Conservation (phyloP, 2,329 filamentous ascomycete genomes). For the Calonectria leucothoes region DNA sequence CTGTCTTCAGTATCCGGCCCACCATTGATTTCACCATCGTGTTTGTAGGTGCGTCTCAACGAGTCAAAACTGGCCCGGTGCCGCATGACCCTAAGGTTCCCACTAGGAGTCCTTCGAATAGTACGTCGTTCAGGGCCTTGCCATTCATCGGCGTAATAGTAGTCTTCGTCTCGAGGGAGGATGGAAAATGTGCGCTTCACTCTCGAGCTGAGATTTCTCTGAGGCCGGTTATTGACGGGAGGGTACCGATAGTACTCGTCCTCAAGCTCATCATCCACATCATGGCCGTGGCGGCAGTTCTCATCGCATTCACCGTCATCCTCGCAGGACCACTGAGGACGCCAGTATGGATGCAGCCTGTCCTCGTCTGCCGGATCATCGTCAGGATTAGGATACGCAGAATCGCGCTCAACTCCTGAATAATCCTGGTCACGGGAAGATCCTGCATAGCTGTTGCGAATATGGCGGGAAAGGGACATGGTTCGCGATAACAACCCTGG, state of each 20-base stretch:
- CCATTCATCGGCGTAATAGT: slow-evolving; percentile 45
- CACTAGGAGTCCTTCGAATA: slow-evolving; percentile 69
- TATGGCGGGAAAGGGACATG: slow-evolving; percentile 63
- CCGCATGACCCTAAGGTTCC: slow-evolving; percentile 69
- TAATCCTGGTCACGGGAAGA: slow-evolving; percentile 41
- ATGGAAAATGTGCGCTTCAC: slow-evolving; percentile 72
- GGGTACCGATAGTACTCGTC: slow-evolving; percentile 58
- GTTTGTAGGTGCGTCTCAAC: slow-evolving; percentile 41
- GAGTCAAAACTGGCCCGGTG: slow-evolving; percentile 62
- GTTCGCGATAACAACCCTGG: slow-evolving; percentile 61
- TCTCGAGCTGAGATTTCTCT: slow-evolving; percentile 62
- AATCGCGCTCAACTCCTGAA: slow-evolving; percentile 41
- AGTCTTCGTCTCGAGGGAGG: slow-evolving; percentile 59
- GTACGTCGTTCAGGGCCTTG: slow-evolving; percentile 64
- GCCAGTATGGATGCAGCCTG: slow-evolving; percentile 71
- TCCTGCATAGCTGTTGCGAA: slow-evolving; percentile 46
- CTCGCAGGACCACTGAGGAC: slow-evolving; percentile 60
- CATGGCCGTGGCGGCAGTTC: slow-evolving; percentile 44
- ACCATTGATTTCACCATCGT: slow-evolving; percentile 51
- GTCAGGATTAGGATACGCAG: slow-evolving; percentile 55
- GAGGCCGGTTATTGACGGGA: slow-evolving; percentile 61
- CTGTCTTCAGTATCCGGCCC: slow-evolving; percentile 38
- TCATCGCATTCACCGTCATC: slow-evolving; percentile 43
- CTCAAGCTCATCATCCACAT: slow-evolving; percentile 46
- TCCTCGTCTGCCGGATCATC: slow-evolving; percentile 63